Conservation (phyloP, 331 rosid genomes). For the Saraca asoca region DNA sequence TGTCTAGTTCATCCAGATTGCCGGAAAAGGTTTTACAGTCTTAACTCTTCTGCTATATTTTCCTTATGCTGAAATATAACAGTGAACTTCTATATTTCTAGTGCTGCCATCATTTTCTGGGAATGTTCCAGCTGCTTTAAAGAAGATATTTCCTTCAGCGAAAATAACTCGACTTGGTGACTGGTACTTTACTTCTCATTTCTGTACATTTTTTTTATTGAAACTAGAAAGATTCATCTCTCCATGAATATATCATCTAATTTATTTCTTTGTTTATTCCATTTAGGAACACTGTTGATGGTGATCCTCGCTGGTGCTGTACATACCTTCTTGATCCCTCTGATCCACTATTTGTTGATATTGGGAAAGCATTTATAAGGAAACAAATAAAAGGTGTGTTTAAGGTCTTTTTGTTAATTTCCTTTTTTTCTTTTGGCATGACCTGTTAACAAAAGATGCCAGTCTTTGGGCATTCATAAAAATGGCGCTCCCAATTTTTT, state of each 20-base stretch:
- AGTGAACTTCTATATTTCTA: conserved; percentile 40
- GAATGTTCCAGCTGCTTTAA: conserved; percentile 82
- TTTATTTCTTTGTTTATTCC: conserved; percentile 31
- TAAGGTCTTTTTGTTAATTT: conserved; percentile 6
- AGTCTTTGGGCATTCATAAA: neutral
- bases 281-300: conserved; percentile 77
- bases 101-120: conserved; percentile 96
- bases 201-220: neutral
- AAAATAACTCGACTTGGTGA: conserved; percentile 87
- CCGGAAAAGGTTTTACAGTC: conserved; percentile 25
- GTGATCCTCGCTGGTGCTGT: conserved; percentile 85
- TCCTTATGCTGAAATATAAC: conserved; percentile 24
- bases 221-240: conserved; percentile 10
- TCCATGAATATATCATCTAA: conserved; percentile 32
- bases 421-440: neutral
- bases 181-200: conserved; percentile 55
- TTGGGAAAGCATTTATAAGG: conserved; percentile 80
- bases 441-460: neutral
- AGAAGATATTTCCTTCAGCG: conserved; percentile 72
- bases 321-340: conserved; percentile 93
- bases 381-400: conserved; percentile 73
- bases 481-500: conserved; percentile 1
- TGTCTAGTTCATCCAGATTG: conserved; percentile 20
- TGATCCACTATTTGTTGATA: conserved; percentile 84
- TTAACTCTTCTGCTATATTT: conserved; percentile 17